phyloP scores from a whole-genome alignment of 768 basidiomycete species.

The Mrakia frigida region DNA sequence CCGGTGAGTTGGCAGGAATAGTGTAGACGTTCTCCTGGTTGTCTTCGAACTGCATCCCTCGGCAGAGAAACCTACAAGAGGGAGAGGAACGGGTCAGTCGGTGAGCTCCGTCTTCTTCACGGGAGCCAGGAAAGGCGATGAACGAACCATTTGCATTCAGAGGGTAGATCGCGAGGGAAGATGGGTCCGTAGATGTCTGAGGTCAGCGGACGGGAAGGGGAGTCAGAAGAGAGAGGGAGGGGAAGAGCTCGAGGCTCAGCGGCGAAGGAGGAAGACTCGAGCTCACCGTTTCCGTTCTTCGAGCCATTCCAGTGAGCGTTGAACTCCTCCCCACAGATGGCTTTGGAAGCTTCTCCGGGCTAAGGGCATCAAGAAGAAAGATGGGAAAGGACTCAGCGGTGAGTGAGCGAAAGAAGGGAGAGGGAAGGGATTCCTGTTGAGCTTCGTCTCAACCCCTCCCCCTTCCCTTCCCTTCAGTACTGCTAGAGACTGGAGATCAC shows the following conservation, averaged over 20 bases:
- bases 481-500: neutral
- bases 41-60: constrained; percentile 19
- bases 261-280: neutral
- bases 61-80: constrained; percentile 10
- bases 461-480: neutral
- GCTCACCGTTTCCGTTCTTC: constrained; percentile 13
- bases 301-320: constrained; percentile 12
- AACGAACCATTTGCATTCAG: constrained; percentile 16
- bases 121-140: too few relatives aligned
- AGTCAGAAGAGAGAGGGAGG: neutral
- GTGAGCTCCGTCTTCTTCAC: neutral
- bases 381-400: neutral
- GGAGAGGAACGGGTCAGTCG: neutral
- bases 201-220: neutral
- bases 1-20: neutral
- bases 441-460: neutral
- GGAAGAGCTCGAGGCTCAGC: neutral
- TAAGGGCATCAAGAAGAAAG: neutral
- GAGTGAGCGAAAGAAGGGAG: neutral
- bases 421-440: neutral
- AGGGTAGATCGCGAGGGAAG: neutral
- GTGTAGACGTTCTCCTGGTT: constrained; percentile 23
- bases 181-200: constrained; percentile 25
- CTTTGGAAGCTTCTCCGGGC: constrained; percentile 5
- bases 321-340: constrained; percentile 15